These are phyloP conservation scores for Lachancea quebecensis DNA, from an alignment of 805 yeast genomes.

Conservation along the genomic window DNA sequence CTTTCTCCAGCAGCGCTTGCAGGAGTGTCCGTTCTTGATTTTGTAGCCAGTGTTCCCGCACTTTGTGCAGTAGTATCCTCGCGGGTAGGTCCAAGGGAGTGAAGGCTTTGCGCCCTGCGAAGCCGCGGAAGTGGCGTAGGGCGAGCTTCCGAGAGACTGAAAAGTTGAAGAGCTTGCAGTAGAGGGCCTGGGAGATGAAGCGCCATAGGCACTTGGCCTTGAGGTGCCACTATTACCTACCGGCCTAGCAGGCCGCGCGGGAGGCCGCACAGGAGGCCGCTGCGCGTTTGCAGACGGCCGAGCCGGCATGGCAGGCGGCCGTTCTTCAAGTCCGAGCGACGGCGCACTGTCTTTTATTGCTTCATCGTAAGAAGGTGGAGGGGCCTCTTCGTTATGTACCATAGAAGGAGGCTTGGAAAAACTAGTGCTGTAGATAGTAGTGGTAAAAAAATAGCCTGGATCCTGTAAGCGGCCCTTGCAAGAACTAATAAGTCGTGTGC, in stretches of 20 bases:
- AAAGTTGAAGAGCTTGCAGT: neutral
- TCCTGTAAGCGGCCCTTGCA: too few relatives aligned
- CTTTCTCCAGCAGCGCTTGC: slow-evolving; percentile 62
- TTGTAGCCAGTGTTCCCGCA: slow-evolving; percentile 71
- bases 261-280: neutral
- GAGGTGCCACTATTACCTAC: neutral
- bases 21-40: slow-evolving; percentile 51
- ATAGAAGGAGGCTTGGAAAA: neutral
- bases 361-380: slow-evolving; percentile 12
- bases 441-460: too few relatives aligned
- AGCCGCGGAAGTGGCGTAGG: neutral
- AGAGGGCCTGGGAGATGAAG: neutral
- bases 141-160: too few relatives aligned
- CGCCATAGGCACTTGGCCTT: neutral
- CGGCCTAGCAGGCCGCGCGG: neutral
- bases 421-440: too few relatives aligned
- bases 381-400: neutral
- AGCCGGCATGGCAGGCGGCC: neutral
- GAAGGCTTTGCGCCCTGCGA: slow-evolving; percentile 6
- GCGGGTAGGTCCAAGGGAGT: slow-evolving; percentile 65
- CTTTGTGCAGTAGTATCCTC: slow-evolving; percentile 51
- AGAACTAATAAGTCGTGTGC: too few relatives aligned
- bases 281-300: neutral
- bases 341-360: slow-evolving; percentile 5
- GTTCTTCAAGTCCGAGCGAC: neutral